Base-by-base conservation (phyloP, 805 yeast genomes). In the Starmera quercuum region DNA sequence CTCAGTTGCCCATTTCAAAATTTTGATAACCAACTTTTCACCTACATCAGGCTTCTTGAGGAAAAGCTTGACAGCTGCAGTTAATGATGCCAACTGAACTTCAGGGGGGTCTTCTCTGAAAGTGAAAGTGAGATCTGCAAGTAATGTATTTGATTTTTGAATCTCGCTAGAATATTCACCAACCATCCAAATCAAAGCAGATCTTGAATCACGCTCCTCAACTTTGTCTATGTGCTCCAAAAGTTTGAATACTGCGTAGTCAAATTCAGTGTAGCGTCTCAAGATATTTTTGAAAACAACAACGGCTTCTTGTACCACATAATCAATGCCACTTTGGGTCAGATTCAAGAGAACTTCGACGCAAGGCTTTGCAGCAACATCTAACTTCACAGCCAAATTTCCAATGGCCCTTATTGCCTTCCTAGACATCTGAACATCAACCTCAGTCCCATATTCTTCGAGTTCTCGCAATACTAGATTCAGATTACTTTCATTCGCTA, bases 321-420 rank as follows among this genome's bases (percentile, higher is more conserved):
- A 79, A 8, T 83, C 73, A 3, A 81, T 73, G 1, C 80, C 83
- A 39, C 77, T 77, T 5, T 77, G 63, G 2, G 80, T 57, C 34
- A 86, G 64, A 20, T 71, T 78, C 24, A 73, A 47, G 7, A 88
- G 55, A 2, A 76, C 72, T 6, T 70, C 68, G 4, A 84, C 80
- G 54, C 95, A 84, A 17, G 64, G 64, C 5, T 64, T 59, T 0
- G 88, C 78, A 1, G 83, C 75, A 7, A 55, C 54, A 18, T 75
- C 76, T 12, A 86, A 58, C 49, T 84, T 85, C 19, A 87, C 76
- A 0, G 96, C 95, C 15, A 90, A 61, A 49, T 87, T 84, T 2
- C 97, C 97, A 40, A 90, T 76, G 0, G 95, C 95, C 38, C 95
- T 62, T 4, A 90, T 76, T 0, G 97, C 87, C 48, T 86, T 83